These are phyloP conservation scores for Salix arbutifolia DNA, from an alignment of 345 rosid species.

Conservation along the genomic window DNA sequence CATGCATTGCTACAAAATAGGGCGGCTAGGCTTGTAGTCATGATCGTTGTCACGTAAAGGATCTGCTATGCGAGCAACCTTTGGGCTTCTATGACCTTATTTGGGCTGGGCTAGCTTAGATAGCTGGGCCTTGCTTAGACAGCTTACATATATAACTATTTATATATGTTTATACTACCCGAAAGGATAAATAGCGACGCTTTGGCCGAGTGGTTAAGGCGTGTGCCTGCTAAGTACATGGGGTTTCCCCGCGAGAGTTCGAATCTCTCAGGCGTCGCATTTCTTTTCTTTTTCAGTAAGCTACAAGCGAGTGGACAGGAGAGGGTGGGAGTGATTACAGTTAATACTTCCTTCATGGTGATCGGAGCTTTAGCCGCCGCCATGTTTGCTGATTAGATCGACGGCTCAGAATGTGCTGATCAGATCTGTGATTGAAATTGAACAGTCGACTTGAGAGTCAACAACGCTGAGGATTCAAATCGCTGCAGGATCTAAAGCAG, in stretches of 20 bases:
- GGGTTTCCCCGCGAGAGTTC: conserved; percentile 86
- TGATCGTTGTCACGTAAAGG: not conserved
- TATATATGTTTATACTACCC: rapidly evolving
- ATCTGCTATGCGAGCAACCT: not conserved
- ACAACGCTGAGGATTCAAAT: conserved; percentile 6
- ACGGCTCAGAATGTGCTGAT: conserved; percentile 20
- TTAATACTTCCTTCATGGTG: conserved; percentile 86
- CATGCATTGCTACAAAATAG: no score
- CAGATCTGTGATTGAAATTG: conserved; percentile 36
- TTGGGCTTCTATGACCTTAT: not conserved
- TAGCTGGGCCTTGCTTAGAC: not conserved
- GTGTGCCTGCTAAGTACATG: conserved; percentile 85
- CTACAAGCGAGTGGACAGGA: not conserved
- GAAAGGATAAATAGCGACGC: not conserved
- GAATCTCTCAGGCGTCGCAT: conserved; percentile 67
- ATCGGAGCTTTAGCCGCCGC: conserved; percentile 90
- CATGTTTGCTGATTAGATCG: conserved; percentile 55
- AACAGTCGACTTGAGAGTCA: conserved; percentile 7
- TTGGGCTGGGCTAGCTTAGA: not conserved
- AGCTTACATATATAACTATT: no score
- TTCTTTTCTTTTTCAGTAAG: not conserved
- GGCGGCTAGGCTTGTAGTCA: not conserved
- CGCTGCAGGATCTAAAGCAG: conserved; percentile 18
- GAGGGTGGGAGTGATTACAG: conserved; percentile 28
- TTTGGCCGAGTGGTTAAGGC: conserved; percentile 94